Percentiles rank a stretch among this genome's conserved stretches.
Evolutionary conservation across 1,139 yeast species (phyloP).

Genomic region (Sugiyamaella paludigena): DNA sequence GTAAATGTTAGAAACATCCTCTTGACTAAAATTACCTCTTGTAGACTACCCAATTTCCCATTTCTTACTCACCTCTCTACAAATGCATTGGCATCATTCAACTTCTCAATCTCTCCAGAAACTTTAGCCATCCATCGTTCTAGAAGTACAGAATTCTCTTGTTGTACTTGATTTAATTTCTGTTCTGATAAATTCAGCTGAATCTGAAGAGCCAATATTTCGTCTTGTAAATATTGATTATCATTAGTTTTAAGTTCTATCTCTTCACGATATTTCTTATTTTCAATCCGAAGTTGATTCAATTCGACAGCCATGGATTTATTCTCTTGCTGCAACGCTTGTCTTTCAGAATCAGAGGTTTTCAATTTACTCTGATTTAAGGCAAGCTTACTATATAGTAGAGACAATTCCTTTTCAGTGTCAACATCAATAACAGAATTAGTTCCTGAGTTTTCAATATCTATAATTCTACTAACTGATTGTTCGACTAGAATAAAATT

Average conservation of each 20-base stretch:
- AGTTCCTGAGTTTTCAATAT: constrained; percentile 5
- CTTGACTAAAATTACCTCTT: not conserved
- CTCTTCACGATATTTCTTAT: constrained; percentile 27
- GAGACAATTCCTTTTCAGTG: constrained; percentile 22
- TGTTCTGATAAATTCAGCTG: constrained; percentile 63
- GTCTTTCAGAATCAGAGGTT: constrained; percentile 7
- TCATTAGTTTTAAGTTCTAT: constrained; percentile 39
- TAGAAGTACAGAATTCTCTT: constrained; percentile 55
- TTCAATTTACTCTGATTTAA: constrained; percentile 21
- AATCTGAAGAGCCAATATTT: constrained; percentile 63
- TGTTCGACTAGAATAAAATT: constrained; percentile 16
- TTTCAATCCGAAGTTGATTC: not conserved
- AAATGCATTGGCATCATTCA: constrained; percentile 56
- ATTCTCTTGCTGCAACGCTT: constrained; percentile 6
- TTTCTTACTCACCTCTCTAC: constrained; percentile 31
- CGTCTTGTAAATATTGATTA: constrained; percentile 66
- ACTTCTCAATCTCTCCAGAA: constrained; percentile 54
- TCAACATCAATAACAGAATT: constrained; percentile 2
- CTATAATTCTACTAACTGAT: constrained; percentile 22
- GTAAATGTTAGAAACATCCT: no score
- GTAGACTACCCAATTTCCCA: not conserved
- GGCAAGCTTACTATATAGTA: constrained; percentile 26
- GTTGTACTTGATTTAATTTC: constrained; percentile 41
- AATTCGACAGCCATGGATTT: not conserved
- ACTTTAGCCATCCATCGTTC: constrained; percentile 61